Evolutionary conservation across 2,329 filamentous ascomycete genomes (phyloP), one percentile per base, ranked within the genome.

Genomic region (Neophaeococcomyces mojaviensis): DNA sequence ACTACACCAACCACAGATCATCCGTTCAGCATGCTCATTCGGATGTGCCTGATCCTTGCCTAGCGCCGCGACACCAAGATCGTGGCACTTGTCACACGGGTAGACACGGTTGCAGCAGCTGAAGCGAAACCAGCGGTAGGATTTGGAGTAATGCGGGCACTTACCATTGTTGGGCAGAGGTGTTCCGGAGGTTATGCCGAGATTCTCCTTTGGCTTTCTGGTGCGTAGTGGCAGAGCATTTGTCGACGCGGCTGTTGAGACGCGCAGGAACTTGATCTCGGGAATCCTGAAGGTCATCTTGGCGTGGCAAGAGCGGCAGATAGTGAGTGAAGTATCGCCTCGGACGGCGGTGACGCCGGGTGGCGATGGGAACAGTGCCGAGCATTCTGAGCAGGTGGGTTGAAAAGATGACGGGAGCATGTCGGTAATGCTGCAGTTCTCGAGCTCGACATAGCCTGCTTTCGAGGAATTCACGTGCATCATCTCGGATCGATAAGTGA

Each of bases 211-310:
- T 20, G 48, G 47, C 9, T 47, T 50, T 16, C 49, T 51, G 32
- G 32, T 13, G 20, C 31, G 39, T 3, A 49, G 45, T 15, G 34
- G 39, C n/a, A 43, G 24, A n/a, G 40, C 1, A 12, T 15, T 13
- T 28, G 16, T 55, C 57, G 42, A 59, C 57, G 54, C 34, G 20
- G 36, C 30, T 4, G 37, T 70, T 5, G 81, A 79, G 56, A 89
- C 79, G 53, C 80, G 73, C 26, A 90, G 73, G 64, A 94, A 88
- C 60, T 84, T 86, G 52, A 88, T 77, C 51, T 88, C 81, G 19
- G 84, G 83, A 38, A 92, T 78, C 61, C 81, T 82, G 66, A 92
- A 86, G 13, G 73, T 84, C 76, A 92, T 89, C 61, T 82, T 84
- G 44, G 74, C 72, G 68, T 92, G 86, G 61, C 87, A 94, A 57